Evolutionary conservation across 2,329 filamentous ascomycete species (phyloP).

Genomic region (Diaporthe citrichinensis): DNA sequence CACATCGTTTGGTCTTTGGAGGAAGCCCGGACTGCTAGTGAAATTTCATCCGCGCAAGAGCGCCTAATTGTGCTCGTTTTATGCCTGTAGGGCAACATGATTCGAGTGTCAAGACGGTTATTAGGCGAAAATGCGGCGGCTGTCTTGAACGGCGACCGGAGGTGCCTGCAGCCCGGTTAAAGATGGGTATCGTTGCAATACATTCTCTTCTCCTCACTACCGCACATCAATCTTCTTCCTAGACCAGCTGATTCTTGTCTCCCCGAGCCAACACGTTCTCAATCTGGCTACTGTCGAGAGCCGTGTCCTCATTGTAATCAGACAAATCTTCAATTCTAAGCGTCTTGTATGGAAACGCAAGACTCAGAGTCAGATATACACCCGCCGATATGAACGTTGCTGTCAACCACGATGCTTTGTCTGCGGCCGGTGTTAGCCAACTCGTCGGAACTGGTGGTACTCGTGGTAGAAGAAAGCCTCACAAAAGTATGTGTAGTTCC

Average conservation of each 20-base stretch:
- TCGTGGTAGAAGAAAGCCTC: background rate
- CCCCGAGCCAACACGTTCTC: background rate
- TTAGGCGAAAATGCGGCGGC: no score
- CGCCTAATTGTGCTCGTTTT: background rate
- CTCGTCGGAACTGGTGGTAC: background rate
- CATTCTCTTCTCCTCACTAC: background rate
- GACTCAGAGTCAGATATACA: slow-evolving; percentile 22
- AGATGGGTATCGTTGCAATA: background rate
- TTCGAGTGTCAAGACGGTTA: background rate
- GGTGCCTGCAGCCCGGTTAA: background rate
- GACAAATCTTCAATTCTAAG: background rate
- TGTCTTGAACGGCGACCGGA: background rate
- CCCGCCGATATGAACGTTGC: slow-evolving; percentile 24
- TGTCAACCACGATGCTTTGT: slow-evolving; percentile 36
- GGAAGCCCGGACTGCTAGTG: slow-evolving; percentile 34
- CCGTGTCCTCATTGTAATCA: background rate
- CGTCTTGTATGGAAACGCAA: slow-evolving; percentile 7
- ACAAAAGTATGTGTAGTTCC: slow-evolving; percentile 32
- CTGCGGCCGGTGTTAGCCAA: slow-evolving; percentile 10
- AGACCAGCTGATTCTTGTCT: background rate
- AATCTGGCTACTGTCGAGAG: no score
- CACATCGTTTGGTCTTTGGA: slow-evolving; percentile 32
- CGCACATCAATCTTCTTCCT: no score
- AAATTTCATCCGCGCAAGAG: slow-evolving; percentile 31
- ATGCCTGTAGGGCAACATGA: background rate